These are phyloP conservation scores for Spizellomyces punctatus DNA, from an alignment of 192 early-diverging fungal species.

Conservation along the genomic window DNA sequence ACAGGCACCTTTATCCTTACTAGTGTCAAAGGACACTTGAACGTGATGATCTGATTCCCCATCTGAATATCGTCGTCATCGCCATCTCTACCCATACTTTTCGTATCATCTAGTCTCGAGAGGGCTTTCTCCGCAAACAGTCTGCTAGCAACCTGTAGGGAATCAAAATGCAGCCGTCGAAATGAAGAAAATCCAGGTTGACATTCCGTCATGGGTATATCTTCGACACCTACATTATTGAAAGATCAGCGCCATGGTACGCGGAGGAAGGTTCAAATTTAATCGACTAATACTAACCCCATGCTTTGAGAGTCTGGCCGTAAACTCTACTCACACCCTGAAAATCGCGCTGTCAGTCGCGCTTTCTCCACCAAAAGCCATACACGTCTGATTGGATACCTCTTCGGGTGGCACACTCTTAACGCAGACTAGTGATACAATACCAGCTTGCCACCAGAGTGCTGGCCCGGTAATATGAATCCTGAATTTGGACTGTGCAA, in stretches of 20 bases:
- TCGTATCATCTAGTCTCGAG: background rate
- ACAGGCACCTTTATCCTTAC: constrained; percentile 27
- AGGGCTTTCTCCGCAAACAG: background rate
- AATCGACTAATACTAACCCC: background rate
- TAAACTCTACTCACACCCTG: constrained; percentile 10
- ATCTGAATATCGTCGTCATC: constrained; percentile 36
- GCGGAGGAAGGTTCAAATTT: too few species aligned
- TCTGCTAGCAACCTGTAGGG: background rate
- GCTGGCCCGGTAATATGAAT: constrained; percentile 1
- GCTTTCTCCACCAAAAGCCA: background rate
- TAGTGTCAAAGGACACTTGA: constrained; percentile 39
- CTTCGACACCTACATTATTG: background rate
- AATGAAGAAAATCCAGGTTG: constrained; percentile 2
- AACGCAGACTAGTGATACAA: constrained; percentile 7
- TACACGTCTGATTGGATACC: background rate
- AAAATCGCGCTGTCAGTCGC: background rate
- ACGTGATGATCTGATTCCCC: constrained; percentile 35
- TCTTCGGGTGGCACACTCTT: background rate
- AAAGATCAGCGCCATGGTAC: too few species aligned
- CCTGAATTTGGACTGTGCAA: background rate
- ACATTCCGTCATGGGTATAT: background rate
- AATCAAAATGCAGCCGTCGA: background rate
- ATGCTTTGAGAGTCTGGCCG: constrained; percentile 10
- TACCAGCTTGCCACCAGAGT: constrained; percentile 9
- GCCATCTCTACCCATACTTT: background rate